phyloP scores from a whole-genome alignment of 345 rosid species.

The Eucalyptus virginea region DNA sequence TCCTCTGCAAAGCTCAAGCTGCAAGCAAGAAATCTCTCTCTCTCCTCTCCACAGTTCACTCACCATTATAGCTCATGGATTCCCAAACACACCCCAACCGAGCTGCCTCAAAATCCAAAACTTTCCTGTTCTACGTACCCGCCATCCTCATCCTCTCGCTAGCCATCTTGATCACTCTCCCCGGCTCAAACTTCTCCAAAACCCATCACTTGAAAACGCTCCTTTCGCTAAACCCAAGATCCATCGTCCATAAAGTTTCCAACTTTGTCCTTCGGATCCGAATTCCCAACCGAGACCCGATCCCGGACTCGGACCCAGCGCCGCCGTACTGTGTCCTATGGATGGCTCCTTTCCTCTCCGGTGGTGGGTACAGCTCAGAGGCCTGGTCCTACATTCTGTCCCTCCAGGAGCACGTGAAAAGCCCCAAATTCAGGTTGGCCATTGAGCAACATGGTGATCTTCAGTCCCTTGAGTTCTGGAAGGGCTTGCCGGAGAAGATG shows the following conservation, averaged over 20 bases:
- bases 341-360: conserved; percentile 92
- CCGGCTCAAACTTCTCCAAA: conserved; percentile 23
- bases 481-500: conserved; percentile 42
- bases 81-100: background rate
- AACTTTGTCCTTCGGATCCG: background rate
- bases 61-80: background rate
- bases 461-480: conserved; percentile 53
- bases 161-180: conserved; percentile 16
- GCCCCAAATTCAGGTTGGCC: conserved; percentile 37
- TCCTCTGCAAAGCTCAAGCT: background rate
- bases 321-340: conserved; percentile 57
- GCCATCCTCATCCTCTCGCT: conserved; percentile 28
- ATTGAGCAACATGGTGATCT: conserved; percentile 77
- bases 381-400: conserved; percentile 76
- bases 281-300: background rate
- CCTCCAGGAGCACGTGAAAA: conserved; percentile 16
- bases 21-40: background rate
- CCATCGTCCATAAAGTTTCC: conserved; percentile 9
- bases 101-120: conserved; percentile 8
- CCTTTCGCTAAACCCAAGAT: conserved; percentile 11
- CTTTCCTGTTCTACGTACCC: conserved; percentile 15
- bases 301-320: background rate
- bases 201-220: conserved; percentile 17
- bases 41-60: background rate
- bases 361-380: conserved; percentile 93